Conservation (phyloP, 108 stramenopile genomes). For the Fragilariopsis cylindrus region DNA sequence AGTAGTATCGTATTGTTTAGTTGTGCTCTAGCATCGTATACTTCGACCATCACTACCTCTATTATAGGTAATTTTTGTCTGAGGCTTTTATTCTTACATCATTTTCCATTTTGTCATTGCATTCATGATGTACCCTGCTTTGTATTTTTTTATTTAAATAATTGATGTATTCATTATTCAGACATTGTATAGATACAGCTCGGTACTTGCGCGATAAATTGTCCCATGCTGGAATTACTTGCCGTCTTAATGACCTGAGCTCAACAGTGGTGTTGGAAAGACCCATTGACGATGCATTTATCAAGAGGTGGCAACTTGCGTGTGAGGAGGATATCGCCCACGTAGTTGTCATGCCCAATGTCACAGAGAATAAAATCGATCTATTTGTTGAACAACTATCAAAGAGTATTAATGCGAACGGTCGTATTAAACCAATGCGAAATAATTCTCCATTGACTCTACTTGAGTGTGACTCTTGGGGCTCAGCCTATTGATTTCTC, state of each 20-base stretch:
- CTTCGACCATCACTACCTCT: not conserved
- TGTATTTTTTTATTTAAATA: too few species aligned
- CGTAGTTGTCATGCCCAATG: slow-evolving; percentile 91
- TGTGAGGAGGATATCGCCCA: slow-evolving; percentile 91
- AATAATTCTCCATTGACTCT: slow-evolving; percentile 2
- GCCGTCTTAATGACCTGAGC: slow-evolving; percentile 79
- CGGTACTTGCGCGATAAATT: slow-evolving; percentile 77
- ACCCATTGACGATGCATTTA: slow-evolving; percentile 71
- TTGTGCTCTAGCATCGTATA: not conserved
- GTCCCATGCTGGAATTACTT: slow-evolving; percentile 62
- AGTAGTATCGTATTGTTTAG: slow-evolving; percentile 25
- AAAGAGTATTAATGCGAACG: slow-evolving; percentile 1
- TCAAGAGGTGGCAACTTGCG: slow-evolving; percentile 87
- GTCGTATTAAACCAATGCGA: slow-evolving; percentile 8
- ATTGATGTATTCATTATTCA: slow-evolving; percentile 21
- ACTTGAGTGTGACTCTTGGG: slow-evolving; percentile 12
- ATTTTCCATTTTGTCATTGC: slow-evolving; percentile 8
- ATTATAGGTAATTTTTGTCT: not conserved
- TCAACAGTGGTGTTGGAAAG: slow-evolving; percentile 84
- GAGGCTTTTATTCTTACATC: not conserved
- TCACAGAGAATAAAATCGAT: slow-evolving; percentile 79
- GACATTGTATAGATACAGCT: slow-evolving; percentile 87
- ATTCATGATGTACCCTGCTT: not conserved
- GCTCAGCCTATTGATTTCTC: not conserved
- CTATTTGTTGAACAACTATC: slow-evolving; percentile 75